phyloP scores from a whole-genome alignment of 1,284 basidiomycete species.

The Mixia osmundae region DNA sequence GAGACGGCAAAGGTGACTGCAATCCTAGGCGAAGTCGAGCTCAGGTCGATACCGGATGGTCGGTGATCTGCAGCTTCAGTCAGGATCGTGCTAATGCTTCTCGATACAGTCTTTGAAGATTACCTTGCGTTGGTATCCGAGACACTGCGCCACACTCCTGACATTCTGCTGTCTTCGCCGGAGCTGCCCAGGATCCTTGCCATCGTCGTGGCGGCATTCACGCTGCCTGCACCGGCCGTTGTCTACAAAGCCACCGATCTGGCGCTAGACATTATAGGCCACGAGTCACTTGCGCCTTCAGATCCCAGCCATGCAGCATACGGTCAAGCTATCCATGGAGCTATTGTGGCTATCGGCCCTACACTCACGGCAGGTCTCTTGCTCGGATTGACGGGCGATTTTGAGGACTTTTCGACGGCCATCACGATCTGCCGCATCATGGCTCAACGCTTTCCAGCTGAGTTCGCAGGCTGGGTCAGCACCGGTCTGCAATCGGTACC shows the following conservation, averaged over 20 bases:
- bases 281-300: conserved; percentile 23
- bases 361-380: conserved; percentile 40
- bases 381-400: conserved; percentile 56
- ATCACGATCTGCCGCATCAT: conserved; percentile 54
- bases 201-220: conserved; percentile 47
- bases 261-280: conserved; percentile 45
- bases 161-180: conserved; percentile 49
- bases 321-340: conserved; percentile 38
- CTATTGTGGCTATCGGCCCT: conserved; percentile 49
- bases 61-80: too few relatives aligned
- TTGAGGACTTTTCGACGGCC: conserved; percentile 57
- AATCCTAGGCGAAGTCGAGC: conserved; percentile 32
- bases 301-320: conserved; percentile 35
- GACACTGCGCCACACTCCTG: conserved; percentile 42
- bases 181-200: conserved; percentile 52
- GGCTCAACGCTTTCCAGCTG: conserved; percentile 38
- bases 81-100: too few relatives aligned
- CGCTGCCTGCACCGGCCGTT: conserved; percentile 53
- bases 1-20: conserved; percentile 44
- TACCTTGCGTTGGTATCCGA: conserved; percentile 62
- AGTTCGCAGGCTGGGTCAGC: conserved; percentile 48
- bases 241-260: conserved; percentile 60
- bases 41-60: too few relatives aligned
- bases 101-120: conserved; percentile 63
- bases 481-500: too few relatives aligned